phyloP scores from a whole-genome alignment of 1,284 basidiomycete genomes.

The Trichosporon asahii region DNA sequence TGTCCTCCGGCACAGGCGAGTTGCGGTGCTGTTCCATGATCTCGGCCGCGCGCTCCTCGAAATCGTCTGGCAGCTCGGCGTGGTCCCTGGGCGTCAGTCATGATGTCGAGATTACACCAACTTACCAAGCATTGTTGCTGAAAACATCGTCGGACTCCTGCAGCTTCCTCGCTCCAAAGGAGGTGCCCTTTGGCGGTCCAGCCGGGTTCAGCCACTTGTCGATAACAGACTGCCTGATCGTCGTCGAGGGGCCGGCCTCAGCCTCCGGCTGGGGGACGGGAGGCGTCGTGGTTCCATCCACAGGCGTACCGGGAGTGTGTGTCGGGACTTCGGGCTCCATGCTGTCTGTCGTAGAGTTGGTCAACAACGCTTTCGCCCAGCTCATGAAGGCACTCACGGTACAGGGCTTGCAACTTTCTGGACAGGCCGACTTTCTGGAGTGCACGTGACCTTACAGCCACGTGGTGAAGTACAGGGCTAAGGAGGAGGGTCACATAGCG shows the following conservation, averaged over 20 bases:
- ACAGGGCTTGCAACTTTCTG: not conserved
- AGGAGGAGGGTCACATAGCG: not conserved
- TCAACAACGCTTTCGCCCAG: not conserved
- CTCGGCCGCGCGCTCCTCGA: constrained; percentile 63
- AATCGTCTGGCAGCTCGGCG: constrained; percentile 75
- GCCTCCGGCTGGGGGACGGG: constrained; percentile 9
- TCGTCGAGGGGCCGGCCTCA: constrained; percentile 25
- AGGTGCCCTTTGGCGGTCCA: constrained; percentile 45
- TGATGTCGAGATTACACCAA: not conserved
- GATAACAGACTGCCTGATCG: constrained; percentile 30
- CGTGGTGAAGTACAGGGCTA: not conserved
- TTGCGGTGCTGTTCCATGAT: constrained; percentile 66
- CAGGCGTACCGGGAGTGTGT: constrained; percentile 2
- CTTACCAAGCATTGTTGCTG: constrained; percentile 51
- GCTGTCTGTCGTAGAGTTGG: not conserved
- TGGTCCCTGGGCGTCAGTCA: constrained; percentile 63
- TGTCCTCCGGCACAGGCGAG: constrained; percentile 63
- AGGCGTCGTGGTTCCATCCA: constrained; percentile 11
- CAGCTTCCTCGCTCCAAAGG: constrained; percentile 48
- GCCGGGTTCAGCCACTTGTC: constrained; percentile 49
- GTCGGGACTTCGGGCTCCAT: not conserved
- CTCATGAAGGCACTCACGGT: not conserved
- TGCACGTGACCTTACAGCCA: not conserved
- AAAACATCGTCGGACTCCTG: constrained; percentile 46
- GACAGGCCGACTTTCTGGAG: not conserved